phyloP scores from a whole-genome alignment of 1,139 yeast genomes.

The Scheffersomyces titani region DNA sequence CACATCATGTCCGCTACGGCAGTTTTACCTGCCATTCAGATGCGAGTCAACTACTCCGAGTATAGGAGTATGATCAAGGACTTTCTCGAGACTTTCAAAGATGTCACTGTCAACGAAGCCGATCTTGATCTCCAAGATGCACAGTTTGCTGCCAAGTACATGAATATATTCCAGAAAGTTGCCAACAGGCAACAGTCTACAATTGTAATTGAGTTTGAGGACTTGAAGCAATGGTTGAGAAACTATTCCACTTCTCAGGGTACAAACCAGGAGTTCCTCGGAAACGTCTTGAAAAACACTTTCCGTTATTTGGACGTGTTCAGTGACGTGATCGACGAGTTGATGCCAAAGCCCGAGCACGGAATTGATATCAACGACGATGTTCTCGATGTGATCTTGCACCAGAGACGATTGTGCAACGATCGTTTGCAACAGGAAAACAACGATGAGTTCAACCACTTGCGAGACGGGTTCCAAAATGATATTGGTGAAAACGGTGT shows the following conservation, averaged over 20 bases:
- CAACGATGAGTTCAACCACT: conserved; percentile 48
- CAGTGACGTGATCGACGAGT: conserved; percentile 69
- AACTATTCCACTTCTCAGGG: conserved; percentile 33
- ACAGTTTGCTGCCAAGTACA: conserved; percentile 60
- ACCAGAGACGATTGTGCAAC: conserved; percentile 85
- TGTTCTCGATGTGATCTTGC: conserved; percentile 88
- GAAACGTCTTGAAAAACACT: conserved; percentile 69
- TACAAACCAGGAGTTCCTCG: conserved; percentile 43
- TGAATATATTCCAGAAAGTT: conserved; percentile 71
- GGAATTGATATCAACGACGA: conserved; percentile 83
- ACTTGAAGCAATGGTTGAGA: conserved; percentile 66
- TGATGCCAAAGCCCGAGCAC: conserved; percentile 80
- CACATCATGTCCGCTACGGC: conserved; percentile 31
- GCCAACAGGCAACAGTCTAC: conserved; percentile 81
- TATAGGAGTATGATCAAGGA: conserved; percentile 54
- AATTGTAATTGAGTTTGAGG: conserved; percentile 78
- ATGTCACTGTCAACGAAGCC: conserved; percentile 23
- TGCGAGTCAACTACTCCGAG: conserved; percentile 63
- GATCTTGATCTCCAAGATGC: conserved; percentile 21
- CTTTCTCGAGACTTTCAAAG: conserved; percentile 62
- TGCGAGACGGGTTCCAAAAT: conserved; percentile 36
- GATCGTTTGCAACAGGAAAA: conserved; percentile 70
- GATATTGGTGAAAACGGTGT: conserved; percentile 2
- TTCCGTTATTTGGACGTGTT: conserved; percentile 79
- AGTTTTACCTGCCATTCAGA: conserved; percentile 56